Evolutionary conservation across 2,329 filamentous ascomycete genomes (phyloP).

Genomic region (Fusarium vanettenii): DNA sequence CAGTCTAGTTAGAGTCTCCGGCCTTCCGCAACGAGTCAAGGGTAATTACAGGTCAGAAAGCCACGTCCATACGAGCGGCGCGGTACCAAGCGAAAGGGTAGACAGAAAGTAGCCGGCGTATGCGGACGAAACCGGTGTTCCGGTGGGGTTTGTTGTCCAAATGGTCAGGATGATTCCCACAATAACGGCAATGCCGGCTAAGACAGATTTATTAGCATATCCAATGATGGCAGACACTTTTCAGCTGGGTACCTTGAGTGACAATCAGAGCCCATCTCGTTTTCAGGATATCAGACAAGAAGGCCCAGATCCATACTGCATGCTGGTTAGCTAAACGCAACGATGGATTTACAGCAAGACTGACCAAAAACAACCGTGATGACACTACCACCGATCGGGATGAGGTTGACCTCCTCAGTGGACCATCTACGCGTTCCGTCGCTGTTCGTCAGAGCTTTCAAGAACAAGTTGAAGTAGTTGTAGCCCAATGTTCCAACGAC

Average conservation of each 20-base stretch:
- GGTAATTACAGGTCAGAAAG: constrained; percentile 56
- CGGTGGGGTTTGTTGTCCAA: constrained; percentile 60
- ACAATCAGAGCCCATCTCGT: constrained; percentile 64
- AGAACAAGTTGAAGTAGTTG: constrained; percentile 48
- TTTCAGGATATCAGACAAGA: constrained; percentile 59
- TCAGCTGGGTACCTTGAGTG: constrained; percentile 50
- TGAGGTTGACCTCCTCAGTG: constrained; percentile 61
- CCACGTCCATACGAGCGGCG: constrained; percentile 57
- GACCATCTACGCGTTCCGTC: constrained; percentile 44
- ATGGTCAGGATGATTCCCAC: constrained; percentile 63
- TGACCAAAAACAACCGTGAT: constrained; percentile 54
- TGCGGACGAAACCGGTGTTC: constrained; percentile 57
- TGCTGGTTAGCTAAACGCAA: neutral
- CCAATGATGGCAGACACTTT: neutral
- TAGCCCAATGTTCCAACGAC: neutral
- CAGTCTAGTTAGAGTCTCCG: neutral
- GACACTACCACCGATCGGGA: constrained; percentile 57
- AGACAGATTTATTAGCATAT: neutral
- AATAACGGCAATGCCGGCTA: constrained; percentile 57
- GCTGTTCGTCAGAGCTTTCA: constrained; percentile 43
- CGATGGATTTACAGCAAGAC: neutral
- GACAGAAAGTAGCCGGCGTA: constrained; percentile 64
- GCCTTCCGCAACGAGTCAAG: neutral
- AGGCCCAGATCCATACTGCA: constrained; percentile 64
- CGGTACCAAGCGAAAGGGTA: neutral